These are phyloP conservation scores for Neonectria sp. DNA, from an alignment of 2,329 filamentous ascomycete species.

Conservation along the genomic window DNA sequence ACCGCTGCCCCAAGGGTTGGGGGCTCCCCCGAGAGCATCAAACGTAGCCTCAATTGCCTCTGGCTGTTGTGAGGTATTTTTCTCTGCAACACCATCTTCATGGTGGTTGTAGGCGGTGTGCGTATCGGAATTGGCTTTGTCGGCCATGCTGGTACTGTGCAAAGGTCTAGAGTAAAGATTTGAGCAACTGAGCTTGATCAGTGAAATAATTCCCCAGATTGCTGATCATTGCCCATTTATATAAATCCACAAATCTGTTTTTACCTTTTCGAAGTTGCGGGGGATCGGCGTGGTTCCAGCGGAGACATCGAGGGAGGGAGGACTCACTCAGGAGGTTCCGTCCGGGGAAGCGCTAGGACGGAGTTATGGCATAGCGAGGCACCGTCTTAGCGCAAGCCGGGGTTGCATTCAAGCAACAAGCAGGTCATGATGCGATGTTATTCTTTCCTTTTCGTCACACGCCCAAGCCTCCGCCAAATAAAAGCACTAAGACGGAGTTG, in stretches of 20 bases:
- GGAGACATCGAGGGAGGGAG: not conserved
- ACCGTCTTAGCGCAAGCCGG: not conserved
- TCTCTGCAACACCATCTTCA: not conserved
- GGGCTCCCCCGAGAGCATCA: not conserved
- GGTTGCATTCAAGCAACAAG: not conserved
- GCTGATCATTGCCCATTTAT: not conserved
- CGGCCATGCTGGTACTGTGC: not conserved
- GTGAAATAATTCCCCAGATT: not conserved
- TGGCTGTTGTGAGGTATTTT: not conserved
- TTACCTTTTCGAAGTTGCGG: not conserved
- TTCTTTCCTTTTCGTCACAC: not conserved
- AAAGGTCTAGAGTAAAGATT: not conserved
- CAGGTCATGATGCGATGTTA: not conserved
- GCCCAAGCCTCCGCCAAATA: not conserved
- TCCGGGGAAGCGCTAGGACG: constrained; percentile 2
- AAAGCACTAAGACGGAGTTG: not conserved
- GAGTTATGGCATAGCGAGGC: not conserved
- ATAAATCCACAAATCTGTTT: not conserved
- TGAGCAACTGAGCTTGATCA: not conserved
- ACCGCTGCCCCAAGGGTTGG: constrained; percentile 25
- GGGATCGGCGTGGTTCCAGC: not conserved
- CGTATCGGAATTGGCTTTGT: not conserved
- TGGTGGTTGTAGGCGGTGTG: not conserved
- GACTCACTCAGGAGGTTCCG: not conserved
- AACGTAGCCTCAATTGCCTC: not conserved